These are phyloP conservation scores for Patellifolia procumbens DNA, from an alignment of 179 eudicot genomes.

Conservation along the genomic window DNA sequence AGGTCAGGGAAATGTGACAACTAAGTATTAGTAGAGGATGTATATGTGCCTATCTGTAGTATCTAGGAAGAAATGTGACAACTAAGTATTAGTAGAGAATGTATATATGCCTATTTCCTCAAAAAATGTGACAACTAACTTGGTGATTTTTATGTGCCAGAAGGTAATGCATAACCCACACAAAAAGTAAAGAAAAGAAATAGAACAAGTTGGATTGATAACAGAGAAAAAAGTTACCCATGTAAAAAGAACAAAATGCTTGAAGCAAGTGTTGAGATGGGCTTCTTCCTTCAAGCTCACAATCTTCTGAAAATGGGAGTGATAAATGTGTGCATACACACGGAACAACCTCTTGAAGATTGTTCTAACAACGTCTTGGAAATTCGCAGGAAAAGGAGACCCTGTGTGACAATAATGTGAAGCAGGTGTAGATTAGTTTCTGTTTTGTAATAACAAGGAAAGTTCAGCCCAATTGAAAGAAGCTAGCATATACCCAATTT, in stretches of 20 bases:
- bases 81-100: too few relatives aligned
- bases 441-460: background rate
- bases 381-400: slow-evolving; percentile 86
- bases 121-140: too few relatives aligned
- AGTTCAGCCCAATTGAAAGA: background rate
- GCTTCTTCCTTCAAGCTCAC: slow-evolving; percentile 98
- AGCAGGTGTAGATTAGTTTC: background rate
- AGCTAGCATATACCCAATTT: slow-evolving; percentile 44
- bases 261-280: slow-evolving; percentile 94
- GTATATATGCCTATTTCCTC: too few relatives aligned
- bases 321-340: slow-evolving; percentile 96
- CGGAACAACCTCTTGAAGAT: slow-evolving; percentile 93
- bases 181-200: background rate
- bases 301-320: slow-evolving; percentile 95
- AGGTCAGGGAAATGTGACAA: background rate
- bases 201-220: slow-evolving; percentile 6
- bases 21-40: background rate
- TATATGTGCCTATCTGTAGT: too few relatives aligned
- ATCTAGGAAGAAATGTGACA: too few relatives aligned
- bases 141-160: slow-evolving; percentile 29
- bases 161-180: slow-evolving; percentile 7
- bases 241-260: slow-evolving; percentile 93
- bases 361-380: slow-evolving; percentile 94
- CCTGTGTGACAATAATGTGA: slow-evolving; percentile 42
- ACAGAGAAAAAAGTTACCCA: slow-evolving; percentile 53